These are phyloP conservation scores for Colletotrichum costaricense DNA, from an alignment of 2,329 filamentous ascomycete species.

Conservation along the genomic window DNA sequence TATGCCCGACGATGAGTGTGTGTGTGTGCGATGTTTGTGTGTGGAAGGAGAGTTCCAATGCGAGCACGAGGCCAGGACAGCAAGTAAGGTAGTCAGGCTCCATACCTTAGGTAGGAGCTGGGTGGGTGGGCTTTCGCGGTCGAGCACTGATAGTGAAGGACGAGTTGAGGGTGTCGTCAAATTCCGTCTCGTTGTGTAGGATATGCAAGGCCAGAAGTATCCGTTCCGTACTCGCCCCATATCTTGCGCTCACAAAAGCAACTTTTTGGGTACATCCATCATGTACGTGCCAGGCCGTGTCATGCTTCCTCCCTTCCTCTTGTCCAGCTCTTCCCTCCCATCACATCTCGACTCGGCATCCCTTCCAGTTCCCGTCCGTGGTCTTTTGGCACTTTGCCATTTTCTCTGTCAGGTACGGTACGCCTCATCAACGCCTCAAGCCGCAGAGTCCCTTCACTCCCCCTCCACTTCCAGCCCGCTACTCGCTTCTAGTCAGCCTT, in stretches of 20 bases:
- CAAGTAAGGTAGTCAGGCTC: background rate
- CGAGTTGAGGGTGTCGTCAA: background rate
- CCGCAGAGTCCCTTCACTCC: slow-evolving; percentile 5
- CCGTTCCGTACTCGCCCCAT: background rate
- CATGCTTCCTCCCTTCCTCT: slow-evolving; percentile 20
- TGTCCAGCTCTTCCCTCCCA: slow-evolving; percentile 21
- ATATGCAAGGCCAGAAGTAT: background rate
- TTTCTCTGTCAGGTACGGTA: slow-evolving; percentile 32
- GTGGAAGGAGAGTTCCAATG: background rate
- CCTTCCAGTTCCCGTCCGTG: slow-evolving; percentile 30
- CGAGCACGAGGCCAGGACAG: background rate
- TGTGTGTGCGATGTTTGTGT: background rate
- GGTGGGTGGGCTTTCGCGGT: background rate
- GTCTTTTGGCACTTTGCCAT: slow-evolving; percentile 22
- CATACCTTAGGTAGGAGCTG: background rate
- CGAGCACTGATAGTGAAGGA: background rate
- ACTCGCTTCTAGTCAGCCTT: slow-evolving; percentile 12
- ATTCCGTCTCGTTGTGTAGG: background rate
- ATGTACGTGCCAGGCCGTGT: slow-evolving; percentile 20
- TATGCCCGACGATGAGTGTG: background rate
- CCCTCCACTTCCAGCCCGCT: slow-evolving; percentile 10
- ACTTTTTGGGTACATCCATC: slow-evolving; percentile 4
- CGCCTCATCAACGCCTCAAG: slow-evolving; percentile 30
- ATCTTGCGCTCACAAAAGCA: background rate
- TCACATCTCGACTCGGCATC: slow-evolving; percentile 13